Percentiles rank a stretch among this genome's conserved stretches.
phyloP scores from a whole-genome alignment of 768 basidiomycete species.

The Tephrocybe sp. region DNA sequence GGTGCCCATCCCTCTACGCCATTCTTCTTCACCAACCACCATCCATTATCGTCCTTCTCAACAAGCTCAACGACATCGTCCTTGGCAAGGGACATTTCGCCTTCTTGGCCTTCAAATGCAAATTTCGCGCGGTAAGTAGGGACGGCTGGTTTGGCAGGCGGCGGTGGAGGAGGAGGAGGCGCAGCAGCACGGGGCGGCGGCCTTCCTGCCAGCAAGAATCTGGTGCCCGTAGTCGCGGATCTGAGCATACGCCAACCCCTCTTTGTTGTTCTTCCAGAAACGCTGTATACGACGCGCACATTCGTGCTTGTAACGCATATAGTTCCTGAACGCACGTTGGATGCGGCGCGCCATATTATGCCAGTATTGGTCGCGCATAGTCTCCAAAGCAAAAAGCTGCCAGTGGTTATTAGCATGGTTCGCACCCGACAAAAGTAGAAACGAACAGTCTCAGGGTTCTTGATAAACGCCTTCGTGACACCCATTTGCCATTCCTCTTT shows the following conservation, averaged over 20 bases:
- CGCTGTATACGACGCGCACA: conserved; percentile 93
- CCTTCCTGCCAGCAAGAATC: conserved; percentile 86
- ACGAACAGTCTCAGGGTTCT: conserved; percentile 94
- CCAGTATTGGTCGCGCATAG: conserved; percentile 99
- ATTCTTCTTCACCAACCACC: conserved; percentile 94
- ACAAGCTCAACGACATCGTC: conserved; percentile 91
- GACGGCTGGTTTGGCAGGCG: conserved; percentile 60
- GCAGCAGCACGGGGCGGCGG: conserved; percentile 37
- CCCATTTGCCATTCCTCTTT: conserved; percentile 99
- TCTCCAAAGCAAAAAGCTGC: conserved; percentile 97
- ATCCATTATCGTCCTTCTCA: conserved; percentile 93
- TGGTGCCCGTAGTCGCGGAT: conserved; percentile 95
- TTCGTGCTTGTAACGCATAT: conserved; percentile 92
- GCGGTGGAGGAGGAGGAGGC: conserved; percentile 47
- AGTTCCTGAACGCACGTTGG: conserved; percentile 94
- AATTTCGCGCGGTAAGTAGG: conserved; percentile 86
- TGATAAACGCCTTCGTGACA: conserved; percentile 97
- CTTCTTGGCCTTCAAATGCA: conserved; percentile 89
- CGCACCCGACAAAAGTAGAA: not conserved
- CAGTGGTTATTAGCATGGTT: conserved; percentile 6
- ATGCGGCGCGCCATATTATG: conserved; percentile 99
- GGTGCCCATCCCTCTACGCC: conserved; percentile 92
- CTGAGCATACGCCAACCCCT: conserved; percentile 83
- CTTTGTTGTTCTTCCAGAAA: conserved; percentile 99
- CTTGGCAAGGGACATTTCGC: conserved; percentile 86